phyloP scores from a whole-genome alignment of 1,284 basidiomycete genomes.

The Golubevia pallescens region DNA sequence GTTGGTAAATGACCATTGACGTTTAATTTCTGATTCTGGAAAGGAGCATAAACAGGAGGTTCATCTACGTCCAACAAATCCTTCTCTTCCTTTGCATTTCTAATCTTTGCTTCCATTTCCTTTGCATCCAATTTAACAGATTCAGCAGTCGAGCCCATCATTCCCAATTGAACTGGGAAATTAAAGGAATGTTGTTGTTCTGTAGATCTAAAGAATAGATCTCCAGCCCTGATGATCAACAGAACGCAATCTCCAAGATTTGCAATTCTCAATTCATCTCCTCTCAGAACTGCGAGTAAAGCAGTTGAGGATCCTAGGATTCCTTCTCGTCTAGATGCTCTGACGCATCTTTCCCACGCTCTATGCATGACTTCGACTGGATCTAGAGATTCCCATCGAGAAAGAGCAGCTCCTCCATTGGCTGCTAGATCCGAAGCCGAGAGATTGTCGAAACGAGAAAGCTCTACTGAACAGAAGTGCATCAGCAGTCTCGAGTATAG shows the following conservation, averaged over 20 bases:
- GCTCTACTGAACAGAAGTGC: conserved; percentile 77
- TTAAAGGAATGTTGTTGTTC: conserved; percentile 98
- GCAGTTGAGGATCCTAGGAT: conserved; percentile 70
- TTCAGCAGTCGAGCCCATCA: conserved; percentile 73
- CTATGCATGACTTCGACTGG: conserved; percentile 70
- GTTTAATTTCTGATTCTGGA: too few relatives aligned
- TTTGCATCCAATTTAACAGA: conserved; percentile 68
- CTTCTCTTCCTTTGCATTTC: too few relatives aligned
- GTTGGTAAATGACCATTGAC: too few relatives aligned
- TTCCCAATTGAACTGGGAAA: conserved; percentile 86
- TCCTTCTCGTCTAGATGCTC: conserved; percentile 66
- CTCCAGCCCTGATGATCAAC: conserved; percentile 78
- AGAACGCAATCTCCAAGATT: conserved; percentile 87
- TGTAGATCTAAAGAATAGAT: conserved; percentile 82
- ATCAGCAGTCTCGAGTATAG: conserved; percentile 83
- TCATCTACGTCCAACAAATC: too few relatives aligned
- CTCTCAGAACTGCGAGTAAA: conserved; percentile 69
- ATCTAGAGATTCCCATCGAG: conserved; percentile 27
- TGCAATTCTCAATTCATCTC: conserved; percentile 83
- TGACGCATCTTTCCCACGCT: conserved; percentile 69
- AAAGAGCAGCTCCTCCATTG: too few relatives aligned
- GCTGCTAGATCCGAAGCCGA: too few relatives aligned
- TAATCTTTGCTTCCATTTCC: too few relatives aligned
- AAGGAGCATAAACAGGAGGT: too few relatives aligned
- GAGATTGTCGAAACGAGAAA: conserved; percentile 40